Conservation (phyloP, 352 stramenopile species). For the Aphanomyces euteiches region DNA sequence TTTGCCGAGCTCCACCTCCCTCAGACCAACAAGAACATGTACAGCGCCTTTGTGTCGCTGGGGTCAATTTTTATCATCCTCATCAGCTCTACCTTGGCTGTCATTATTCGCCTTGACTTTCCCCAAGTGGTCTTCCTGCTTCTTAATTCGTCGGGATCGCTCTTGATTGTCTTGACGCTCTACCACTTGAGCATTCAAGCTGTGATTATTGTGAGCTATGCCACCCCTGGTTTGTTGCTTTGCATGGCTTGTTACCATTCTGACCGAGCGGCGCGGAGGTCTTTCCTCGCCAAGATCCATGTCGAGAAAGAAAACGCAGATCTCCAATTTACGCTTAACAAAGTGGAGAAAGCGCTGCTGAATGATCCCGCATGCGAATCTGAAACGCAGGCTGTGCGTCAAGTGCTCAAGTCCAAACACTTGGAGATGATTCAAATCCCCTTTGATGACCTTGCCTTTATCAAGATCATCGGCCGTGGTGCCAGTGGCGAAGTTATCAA, state of each 20-base stretch:
- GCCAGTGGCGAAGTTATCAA: constrained; percentile 88
- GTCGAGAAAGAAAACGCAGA: constrained; percentile 85
- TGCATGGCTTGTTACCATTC: constrained; percentile 76
- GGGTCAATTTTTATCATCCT: constrained; percentile 80
- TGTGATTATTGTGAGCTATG: constrained; percentile 58
- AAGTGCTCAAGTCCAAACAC: constrained; percentile 67
- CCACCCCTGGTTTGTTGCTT: constrained; percentile 62
- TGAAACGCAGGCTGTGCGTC: constrained; percentile 63
- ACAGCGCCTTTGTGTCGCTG: constrained; percentile 62
- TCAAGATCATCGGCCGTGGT: constrained; percentile 71
- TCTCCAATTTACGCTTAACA: constrained; percentile 68
- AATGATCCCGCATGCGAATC: constrained; percentile 71
- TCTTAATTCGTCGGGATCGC: constrained; percentile 50
- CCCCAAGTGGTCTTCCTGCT: constrained; percentile 78
- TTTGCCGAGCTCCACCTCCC: constrained; percentile 43
- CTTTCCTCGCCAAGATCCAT: constrained; percentile 76
- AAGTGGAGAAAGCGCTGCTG: constrained; percentile 76
- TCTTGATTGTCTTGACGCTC: constrained; percentile 51
- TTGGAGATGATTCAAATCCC: constrained; percentile 78
- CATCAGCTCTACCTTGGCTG: constrained; percentile 28
- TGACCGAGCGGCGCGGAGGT: constrained; percentile 71
- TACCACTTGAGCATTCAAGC: constrained; percentile 62
- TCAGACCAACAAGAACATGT: constrained; percentile 33
- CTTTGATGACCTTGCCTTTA: constrained; percentile 76
- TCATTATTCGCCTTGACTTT: constrained; percentile 77